Base-by-base conservation (phyloP, 768 basidiomycete genomes). In the Collybiopsis luxurians region DNA sequence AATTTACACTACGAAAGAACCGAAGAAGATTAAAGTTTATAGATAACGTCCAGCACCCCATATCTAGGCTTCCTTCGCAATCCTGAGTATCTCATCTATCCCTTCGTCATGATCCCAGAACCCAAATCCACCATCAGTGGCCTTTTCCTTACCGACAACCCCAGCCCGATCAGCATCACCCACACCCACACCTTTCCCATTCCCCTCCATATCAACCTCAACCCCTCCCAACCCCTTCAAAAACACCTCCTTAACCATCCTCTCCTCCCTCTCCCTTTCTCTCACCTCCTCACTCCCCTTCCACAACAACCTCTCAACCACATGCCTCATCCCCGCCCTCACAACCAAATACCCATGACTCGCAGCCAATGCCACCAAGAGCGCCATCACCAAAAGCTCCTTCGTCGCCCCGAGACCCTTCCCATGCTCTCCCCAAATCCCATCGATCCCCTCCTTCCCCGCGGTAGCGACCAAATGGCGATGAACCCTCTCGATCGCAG, bases 281-380 rank as follows among this genome's bases (percentile, higher is more conserved):
- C 75, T 76, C 59, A 84, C 82, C 68, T 92, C 94, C 44, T 73
- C 69, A 57, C 87, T 87, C 1, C 83, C 86, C 49, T 79, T 76
- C 94, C 93, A 96, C 59, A 89, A 72, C 19, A 87, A 70, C 63
- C 84, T 79, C 70, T 90, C 86, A 27, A 95, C 77, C 26, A 92
- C 63, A 63, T 86, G 89, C 24, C 89, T 75, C 36, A 93, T 82
- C 12, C 79, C 58, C 4, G 74, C 74, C 13, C 86, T 80, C 44
- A 91, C 65, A 36, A 94, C 59, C 58, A 94, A 73, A 71, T 87
- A 95, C n/a, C 81, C 88, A 68, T 98, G 95, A 45, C 87, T 90
- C 17, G 92, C 86, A 5, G 83, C 79, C 39, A 98, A 79, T 1
- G 93, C 90, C 40, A 96, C 75, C n/a, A 92, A 69, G 11, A 86